Evolutionary conservation across 805 yeast species (phyloP).

Genomic region (Tetrapisispora taiwanensis): DNA sequence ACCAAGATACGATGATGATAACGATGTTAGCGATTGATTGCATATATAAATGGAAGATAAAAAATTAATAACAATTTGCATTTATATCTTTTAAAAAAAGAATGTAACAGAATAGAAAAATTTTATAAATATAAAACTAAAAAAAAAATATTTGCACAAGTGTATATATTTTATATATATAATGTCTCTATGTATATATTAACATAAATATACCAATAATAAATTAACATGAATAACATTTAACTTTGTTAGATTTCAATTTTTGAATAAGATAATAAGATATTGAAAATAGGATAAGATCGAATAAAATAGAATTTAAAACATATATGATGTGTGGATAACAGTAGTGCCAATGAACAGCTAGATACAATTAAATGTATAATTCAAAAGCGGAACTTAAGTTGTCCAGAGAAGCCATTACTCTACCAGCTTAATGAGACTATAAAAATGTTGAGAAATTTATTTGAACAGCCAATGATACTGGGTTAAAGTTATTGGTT

Average conservation of each 20-base stretch:
- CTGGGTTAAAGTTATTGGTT: constrained; percentile 14
- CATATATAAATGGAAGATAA: not conserved
- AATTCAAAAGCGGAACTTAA: constrained; percentile 20
- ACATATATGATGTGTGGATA: constrained; percentile 22
- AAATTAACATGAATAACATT: too few relatives aligned
- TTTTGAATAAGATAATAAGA: too few relatives aligned
- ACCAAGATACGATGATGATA: constrained; percentile 24
- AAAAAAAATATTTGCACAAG: not conserved
- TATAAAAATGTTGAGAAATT: constrained; percentile 13
- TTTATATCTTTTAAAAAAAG: not conserved
- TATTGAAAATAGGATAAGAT: not conserved
- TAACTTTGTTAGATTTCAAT: too few relatives aligned
- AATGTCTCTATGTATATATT: not conserved
- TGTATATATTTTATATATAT: too few relatives aligned
- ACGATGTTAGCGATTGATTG: constrained; percentile 25
- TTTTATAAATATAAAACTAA: not conserved
- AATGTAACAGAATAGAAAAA: too few relatives aligned
- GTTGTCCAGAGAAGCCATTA: constrained; percentile 11
- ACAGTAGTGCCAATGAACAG: constrained; percentile 20
- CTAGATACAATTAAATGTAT: not conserved
- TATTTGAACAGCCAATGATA: constrained; percentile 22
- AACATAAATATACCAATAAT: not conserved
- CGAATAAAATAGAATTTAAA: too few relatives aligned
- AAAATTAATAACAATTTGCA: too few relatives aligned
- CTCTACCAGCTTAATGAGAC: constrained; percentile 27